Evolutionary conservation across 106 monocot species (phyloP).

Genomic region (Apostasia ramifera): DNA sequence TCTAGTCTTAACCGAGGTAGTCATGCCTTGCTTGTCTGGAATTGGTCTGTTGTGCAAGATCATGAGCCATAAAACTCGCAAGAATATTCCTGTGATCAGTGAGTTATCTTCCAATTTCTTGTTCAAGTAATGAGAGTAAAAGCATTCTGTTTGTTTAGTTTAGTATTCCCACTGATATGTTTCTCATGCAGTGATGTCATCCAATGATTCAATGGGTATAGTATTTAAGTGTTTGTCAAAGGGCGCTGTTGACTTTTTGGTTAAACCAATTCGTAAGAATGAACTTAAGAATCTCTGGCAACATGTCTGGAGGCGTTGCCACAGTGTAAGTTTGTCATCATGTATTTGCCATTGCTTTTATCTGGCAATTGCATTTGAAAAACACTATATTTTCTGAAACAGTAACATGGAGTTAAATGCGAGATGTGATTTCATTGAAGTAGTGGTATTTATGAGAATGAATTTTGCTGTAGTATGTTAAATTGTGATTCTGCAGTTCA

Average conservation of each 20-base stretch:
- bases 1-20: slow-evolving; percentile 87
- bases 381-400: too few species aligned
- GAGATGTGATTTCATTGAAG: too few species aligned
- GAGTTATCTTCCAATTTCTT: slow-evolving; percentile 27
- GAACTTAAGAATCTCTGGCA: slow-evolving; percentile 99
- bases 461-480: too few species aligned
- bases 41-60: slow-evolving; percentile 88
- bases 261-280: slow-evolving; percentile 95
- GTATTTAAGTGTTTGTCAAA: slow-evolving; percentile 93
- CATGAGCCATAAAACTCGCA: slow-evolving; percentile 68
- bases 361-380: background rate
- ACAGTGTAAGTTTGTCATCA: slow-evolving; percentile 28
- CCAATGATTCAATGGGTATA: slow-evolving; percentile 89
- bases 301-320: slow-evolving; percentile 96
- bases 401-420: too few species aligned
- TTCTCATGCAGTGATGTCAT: slow-evolving; percentile 95
- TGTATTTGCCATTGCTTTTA: background rate
- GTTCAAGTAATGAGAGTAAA: background rate
- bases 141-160: slow-evolving; percentile 1
- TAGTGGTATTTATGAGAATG: too few species aligned
- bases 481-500: too few species aligned
- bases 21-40: slow-evolving; percentile 75
- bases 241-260: slow-evolving; percentile 97
- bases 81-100: slow-evolving; percentile 97
- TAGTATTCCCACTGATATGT: slow-evolving; percentile 24